Evolutionary conservation across 2,329 filamentous ascomycete genomes (phyloP).

Genomic region (Sclerotinia subarctica): DNA sequence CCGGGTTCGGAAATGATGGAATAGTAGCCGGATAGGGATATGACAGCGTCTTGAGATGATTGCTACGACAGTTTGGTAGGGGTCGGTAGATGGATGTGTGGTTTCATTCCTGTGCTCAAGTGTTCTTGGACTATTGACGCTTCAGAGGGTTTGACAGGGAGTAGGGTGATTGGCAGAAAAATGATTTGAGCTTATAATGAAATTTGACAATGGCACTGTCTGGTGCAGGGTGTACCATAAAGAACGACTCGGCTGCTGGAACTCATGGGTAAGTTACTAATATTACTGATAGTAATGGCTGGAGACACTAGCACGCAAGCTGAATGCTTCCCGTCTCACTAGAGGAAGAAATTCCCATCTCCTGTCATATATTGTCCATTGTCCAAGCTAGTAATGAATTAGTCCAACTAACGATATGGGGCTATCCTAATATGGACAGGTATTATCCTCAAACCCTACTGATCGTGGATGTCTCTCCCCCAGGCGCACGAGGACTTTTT

Average conservation of each 20-base stretch:
- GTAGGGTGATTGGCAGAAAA: no score
- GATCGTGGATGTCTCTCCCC: neutral
- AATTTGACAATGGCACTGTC: neutral
- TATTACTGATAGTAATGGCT: neutral
- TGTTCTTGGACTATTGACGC: neutral
- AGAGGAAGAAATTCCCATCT: neutral
- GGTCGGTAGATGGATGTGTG: neutral
- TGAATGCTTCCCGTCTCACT: neutral
- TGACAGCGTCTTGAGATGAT: neutral
- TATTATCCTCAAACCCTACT: neutral
- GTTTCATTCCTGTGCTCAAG: neutral
- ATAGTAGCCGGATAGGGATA: neutral
- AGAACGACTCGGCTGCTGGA: neutral
- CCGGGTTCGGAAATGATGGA: neutral
- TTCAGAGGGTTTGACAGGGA: neutral
- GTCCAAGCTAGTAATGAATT: neutral
- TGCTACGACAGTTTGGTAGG: neutral
- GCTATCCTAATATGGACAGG: neutral
- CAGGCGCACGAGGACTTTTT: neutral
- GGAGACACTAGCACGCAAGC: neutral
- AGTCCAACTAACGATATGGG: neutral
- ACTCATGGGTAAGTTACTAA: neutral
- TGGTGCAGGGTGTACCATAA: neutral
- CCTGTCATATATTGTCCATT: neutral
- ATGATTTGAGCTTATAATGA: neutral